Evolutionary conservation across 257 asterid genomes (phyloP).

Genomic region (Avicennia marina): DNA sequence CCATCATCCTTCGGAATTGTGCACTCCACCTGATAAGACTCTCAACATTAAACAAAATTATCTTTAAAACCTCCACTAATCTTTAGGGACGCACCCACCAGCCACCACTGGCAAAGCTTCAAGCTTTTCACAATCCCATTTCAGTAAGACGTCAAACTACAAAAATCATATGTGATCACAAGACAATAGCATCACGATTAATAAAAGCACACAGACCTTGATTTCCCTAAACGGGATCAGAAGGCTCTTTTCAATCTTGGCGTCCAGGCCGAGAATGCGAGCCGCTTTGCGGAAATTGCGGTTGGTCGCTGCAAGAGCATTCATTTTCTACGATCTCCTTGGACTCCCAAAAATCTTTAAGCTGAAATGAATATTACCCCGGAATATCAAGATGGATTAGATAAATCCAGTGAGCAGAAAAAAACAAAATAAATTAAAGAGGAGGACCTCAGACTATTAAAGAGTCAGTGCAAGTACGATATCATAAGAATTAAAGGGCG

Average conservation of each 20-base stretch:
- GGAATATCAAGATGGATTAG: background rate
- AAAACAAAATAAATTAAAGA: background rate
- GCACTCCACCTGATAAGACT: constrained; percentile 62
- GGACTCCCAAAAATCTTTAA: no score
- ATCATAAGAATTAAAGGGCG: no score
- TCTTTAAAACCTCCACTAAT: background rate
- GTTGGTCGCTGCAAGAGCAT: constrained; percentile 67
- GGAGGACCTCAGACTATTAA: background rate
- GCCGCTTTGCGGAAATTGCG: constrained; percentile 69
- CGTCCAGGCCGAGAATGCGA: constrained; percentile 65
- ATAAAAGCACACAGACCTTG: constrained; percentile 34
- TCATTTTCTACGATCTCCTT: constrained; percentile 32
- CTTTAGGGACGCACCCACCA: no score
- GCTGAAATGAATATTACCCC: no score
- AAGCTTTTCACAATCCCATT: background rate
- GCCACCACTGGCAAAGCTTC: no score
- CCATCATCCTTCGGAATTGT: constrained; percentile 83
- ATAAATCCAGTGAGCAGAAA: background rate
- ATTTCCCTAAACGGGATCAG: constrained; percentile 69
- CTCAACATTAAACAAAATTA: background rate
- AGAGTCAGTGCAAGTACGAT: constrained; percentile 16
- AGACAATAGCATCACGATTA: no score
- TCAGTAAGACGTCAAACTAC: background rate
- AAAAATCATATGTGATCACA: background rate
- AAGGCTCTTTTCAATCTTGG: constrained; percentile 58